phyloP scores from a whole-genome alignment of 495 filamentous ascomycete species.

The Astrothelium subdiscretum region DNA sequence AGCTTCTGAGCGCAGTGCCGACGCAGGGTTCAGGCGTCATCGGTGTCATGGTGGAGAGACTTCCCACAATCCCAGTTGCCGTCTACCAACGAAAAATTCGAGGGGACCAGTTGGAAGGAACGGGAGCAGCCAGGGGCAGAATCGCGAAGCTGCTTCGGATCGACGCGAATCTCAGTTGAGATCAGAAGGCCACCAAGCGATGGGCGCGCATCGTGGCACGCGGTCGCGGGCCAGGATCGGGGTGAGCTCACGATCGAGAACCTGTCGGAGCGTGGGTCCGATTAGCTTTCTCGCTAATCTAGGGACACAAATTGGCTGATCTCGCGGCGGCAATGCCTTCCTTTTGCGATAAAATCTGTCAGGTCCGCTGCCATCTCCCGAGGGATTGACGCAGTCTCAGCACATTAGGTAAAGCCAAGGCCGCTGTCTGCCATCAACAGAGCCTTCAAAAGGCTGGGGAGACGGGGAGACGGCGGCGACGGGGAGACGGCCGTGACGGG shows the following conservation, averaged over 20 bases:
- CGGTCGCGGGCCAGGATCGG: background rate
- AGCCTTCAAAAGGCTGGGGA: no score
- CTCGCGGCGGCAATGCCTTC: background rate
- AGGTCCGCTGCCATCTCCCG: background rate
- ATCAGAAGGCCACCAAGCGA: background rate
- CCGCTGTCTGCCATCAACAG: no score
- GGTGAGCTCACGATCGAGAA: background rate
- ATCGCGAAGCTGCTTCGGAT: background rate
- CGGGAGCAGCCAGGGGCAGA: background rate
- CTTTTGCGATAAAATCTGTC: background rate
- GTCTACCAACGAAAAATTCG: background rate
- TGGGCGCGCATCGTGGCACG: background rate
- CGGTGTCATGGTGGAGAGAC: background rate
- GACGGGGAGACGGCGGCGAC: no score
- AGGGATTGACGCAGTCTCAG: background rate
- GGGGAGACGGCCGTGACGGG: no score
- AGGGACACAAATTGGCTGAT: background rate
- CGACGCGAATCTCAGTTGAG: background rate
- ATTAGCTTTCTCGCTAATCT: conserved; percentile 1
- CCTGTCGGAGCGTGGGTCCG: background rate
- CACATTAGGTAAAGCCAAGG: background rate
- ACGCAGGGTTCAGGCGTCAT: background rate
- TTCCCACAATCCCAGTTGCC: background rate
- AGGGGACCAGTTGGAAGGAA: background rate
- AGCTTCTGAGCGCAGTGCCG: background rate